These are phyloP conservation scores for Hymenoscyphus linearis DNA, from an alignment of 2,329 filamentous ascomycete species.

Conservation along the genomic window DNA sequence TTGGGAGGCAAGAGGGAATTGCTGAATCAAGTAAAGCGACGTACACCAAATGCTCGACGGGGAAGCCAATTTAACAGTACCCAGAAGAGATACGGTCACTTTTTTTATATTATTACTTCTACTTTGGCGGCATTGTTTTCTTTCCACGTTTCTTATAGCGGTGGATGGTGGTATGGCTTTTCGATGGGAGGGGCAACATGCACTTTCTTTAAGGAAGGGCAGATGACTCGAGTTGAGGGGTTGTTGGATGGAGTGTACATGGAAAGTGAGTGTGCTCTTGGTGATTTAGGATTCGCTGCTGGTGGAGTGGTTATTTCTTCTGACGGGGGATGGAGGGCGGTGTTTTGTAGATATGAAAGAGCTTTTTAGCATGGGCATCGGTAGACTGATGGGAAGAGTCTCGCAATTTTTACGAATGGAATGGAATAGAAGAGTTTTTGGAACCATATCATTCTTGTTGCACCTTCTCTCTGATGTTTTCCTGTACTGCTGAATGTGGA, in stretches of 20 bases:
- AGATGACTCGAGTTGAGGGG: neutral
- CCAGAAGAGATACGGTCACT: neutral
- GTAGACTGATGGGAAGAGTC: neutral
- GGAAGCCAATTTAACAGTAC: constrained; percentile 10
- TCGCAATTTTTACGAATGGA: neutral
- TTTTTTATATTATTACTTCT: neutral
- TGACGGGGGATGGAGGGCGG: neutral
- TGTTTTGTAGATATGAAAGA: neutral
- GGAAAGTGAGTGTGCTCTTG: neutral
- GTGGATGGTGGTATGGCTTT: neutral
- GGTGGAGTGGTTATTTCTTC: neutral
- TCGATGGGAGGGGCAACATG: neutral
- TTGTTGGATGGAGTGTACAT: neutral
- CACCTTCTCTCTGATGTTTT: neutral
- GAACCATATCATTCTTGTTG: neutral
- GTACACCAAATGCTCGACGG: constrained; percentile 3
- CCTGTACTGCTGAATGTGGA: neutral
- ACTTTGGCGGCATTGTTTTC: neutral
- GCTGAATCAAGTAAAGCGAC: neutral
- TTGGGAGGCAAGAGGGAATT: neutral
- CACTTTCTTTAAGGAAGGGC: neutral
- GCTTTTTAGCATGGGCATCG: neutral
- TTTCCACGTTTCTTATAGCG: neutral
- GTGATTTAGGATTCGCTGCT: neutral
- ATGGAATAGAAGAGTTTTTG: neutral